phyloP scores from a whole-genome alignment of 306 rosid species.

The Cicer bijugum region DNA sequence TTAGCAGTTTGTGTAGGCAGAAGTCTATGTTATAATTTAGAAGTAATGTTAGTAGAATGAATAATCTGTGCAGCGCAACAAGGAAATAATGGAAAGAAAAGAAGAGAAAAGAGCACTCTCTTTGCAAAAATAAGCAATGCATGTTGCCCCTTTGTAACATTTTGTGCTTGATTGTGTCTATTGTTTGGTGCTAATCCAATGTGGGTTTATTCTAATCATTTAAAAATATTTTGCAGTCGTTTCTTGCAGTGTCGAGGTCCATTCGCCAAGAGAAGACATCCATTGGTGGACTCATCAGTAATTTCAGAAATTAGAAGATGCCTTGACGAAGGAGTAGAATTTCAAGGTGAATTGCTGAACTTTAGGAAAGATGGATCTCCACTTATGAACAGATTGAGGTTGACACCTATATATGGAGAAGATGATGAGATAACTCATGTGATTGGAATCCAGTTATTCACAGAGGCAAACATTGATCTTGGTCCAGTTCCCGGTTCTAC shows the following conservation, averaged over 20 bases:
- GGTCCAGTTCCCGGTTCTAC: conserved; percentile 77
- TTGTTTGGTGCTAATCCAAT: not conserved
- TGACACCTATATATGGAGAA: conserved; percentile 93
- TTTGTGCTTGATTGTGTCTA: conserved; percentile 22
- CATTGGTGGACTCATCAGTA: conserved; percentile 83
- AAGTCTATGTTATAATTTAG: not conserved
- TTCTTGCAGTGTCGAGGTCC: conserved; percentile 99
- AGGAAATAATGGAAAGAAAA: conserved; percentile 40
- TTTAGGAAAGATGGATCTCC: conserved; percentile 99
- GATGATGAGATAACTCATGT: conserved; percentile 93
- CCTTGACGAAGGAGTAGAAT: conserved; percentile 86
- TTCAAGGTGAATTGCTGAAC: conserved; percentile 96
- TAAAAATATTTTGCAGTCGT: conserved; percentile 70
- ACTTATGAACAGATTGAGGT: conserved; percentile 86
- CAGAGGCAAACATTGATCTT: conserved; percentile 87
- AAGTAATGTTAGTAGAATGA: conserved; percentile 30
- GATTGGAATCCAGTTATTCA: conserved; percentile 92
- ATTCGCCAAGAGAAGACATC: conserved; percentile 95
- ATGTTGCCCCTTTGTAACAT: conserved; percentile 10
- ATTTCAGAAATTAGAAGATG: conserved; percentile 91
- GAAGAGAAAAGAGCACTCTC: conserved; percentile 16
- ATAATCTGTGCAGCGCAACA: conserved; percentile 8
- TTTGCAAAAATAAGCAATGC: conserved; percentile 23
- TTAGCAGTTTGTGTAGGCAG: conserved; percentile 34
- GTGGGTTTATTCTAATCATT: conserved; percentile 45